phyloP scores from a whole-genome alignment of 208 protist species.

The Chromosphaera perkinsii region DNA sequence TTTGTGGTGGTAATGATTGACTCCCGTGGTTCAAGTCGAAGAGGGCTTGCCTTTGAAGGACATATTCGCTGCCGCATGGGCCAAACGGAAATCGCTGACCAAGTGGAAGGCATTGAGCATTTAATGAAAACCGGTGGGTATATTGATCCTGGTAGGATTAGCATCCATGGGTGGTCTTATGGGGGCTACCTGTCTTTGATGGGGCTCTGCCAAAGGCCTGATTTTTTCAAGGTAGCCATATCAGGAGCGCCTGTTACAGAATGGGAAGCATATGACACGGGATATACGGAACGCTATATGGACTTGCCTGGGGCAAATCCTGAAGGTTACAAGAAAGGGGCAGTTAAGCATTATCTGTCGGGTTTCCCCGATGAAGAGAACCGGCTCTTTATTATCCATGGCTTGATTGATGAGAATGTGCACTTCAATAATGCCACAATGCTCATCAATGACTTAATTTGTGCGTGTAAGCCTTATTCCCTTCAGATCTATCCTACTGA shows the following conservation, averaged over 20 bases:
- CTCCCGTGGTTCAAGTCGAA: slow-evolving; percentile 20
- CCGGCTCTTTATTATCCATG: slow-evolving; percentile 79
- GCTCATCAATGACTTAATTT: slow-evolving; percentile 68
- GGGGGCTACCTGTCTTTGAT: slow-evolving; percentile 38
- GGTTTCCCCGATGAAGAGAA: slow-evolving; percentile 69
- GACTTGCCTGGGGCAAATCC: slow-evolving; percentile 12
- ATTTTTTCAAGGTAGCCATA: slow-evolving; percentile 38
- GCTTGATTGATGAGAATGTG: slow-evolving; percentile 83
- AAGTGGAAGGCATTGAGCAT: slow-evolving; percentile 14
- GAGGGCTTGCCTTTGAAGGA: slow-evolving; percentile 34
- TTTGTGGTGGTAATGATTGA: slow-evolving; percentile 37
- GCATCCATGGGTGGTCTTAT: slow-evolving; percentile 39
- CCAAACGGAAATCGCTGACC: slow-evolving; percentile 33
- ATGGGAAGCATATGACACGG: slow-evolving; percentile 34
- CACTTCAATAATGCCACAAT: slow-evolving; percentile 73
- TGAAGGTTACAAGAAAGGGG: background rate
- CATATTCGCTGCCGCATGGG: slow-evolving; percentile 19
- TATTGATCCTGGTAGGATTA: slow-evolving; percentile 17
- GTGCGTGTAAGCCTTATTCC: slow-evolving; percentile 70
- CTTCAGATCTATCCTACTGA: slow-evolving; percentile 56
- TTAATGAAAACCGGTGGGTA: slow-evolving; percentile 30
- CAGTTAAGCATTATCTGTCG: slow-evolving; percentile 44
- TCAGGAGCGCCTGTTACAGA: slow-evolving; percentile 28
- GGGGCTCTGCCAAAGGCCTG: slow-evolving; percentile 16
- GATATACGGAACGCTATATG: slow-evolving; percentile 35